Base-by-base conservation (phyloP, 1,139 yeast species). In the Debaryomyces psychrophilus region DNA sequence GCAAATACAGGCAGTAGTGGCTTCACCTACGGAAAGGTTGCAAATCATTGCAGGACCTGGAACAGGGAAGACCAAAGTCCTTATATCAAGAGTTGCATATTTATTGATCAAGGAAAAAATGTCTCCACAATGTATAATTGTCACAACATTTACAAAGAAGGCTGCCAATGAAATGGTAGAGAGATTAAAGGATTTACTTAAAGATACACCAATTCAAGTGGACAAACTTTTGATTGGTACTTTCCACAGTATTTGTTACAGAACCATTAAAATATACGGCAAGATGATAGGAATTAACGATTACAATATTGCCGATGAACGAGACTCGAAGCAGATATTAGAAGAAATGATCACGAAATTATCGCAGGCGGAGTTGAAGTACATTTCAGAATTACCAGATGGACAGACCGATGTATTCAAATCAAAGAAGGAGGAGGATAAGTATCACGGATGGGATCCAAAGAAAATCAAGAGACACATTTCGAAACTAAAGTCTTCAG, bases 21-120 rank as follows among this genome's bases (percentile, higher is more conserved):
- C 83, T 3, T 79, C 85, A 0, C 57, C 70, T 1, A 58, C 67
- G 17, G 81, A 82, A 1, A 76, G 78, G 23, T 68, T 90, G 34
- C 96, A 89, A 60, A 82, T 92, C 25, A 76, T 90, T 28, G 97
- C 97, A 0, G 97, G 97, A 0, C 97, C 97, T 0, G 97, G 98
- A 2, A 87, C 83, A 0, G 92, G 92, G 4, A 87, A 90, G 62
- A 90, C 97, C 2, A 87, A 84, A 58, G 92, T 92, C 2, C 68
- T 92, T 37, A 83, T 89, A 0, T 76, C 90, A 1, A 72, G 96
- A 39, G 95, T 90, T 7, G 95, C 95, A 0, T 79, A 83, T 59
- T 69, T 90, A 29, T 57, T 89, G 20, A 54, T 81, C 2, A 65
- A 75, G 8, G 77, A 81, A 31, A 60, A 71, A 2, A 64, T 85